phyloP scores from a whole-genome alignment of 2,329 filamentous ascomycete genomes.

The Pseudocercospora pini-densiflorae region DNA sequence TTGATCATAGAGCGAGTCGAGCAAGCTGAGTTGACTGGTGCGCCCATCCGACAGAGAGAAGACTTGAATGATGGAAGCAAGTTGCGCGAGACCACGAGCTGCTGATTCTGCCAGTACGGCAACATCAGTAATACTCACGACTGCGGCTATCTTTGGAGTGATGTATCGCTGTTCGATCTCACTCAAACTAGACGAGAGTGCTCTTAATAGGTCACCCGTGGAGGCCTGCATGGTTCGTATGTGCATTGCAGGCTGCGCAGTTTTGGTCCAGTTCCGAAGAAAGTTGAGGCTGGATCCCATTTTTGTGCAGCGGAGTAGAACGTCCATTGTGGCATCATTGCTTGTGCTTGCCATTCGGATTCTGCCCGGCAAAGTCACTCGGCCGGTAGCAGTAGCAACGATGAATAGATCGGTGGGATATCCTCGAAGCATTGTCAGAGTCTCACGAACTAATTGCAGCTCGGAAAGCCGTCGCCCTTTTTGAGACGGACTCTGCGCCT shows the following conservation, averaged over 20 bases:
- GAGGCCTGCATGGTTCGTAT: conserved; percentile 74
- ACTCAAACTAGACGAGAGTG: conserved; percentile 65
- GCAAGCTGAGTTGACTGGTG: conserved; percentile 65
- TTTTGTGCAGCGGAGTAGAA: conserved; percentile 51
- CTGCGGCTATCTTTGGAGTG: conserved; percentile 55
- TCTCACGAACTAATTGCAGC: conserved; percentile 74
- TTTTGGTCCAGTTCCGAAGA: conserved; percentile 55
- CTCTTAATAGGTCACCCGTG: conserved; percentile 59
- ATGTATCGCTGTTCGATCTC: conserved; percentile 65
- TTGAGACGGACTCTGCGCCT: neutral
- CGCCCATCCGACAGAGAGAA: conserved; percentile 45
- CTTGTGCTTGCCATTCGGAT: conserved; percentile 23
- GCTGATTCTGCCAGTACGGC: conserved; percentile 60
- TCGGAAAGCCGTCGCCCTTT: conserved; percentile 61
- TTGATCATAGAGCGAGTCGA: conserved; percentile 77
- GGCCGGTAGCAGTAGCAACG: conserved; percentile 38
- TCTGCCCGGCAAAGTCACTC: conserved; percentile 20
- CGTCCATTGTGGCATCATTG: conserved; percentile 39
- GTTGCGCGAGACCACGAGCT: conserved; percentile 60
- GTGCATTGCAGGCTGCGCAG: conserved; percentile 41
- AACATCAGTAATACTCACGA: conserved; percentile 70
- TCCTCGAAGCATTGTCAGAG: conserved; percentile 83
- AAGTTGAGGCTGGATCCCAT: conserved; percentile 54
- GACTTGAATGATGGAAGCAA: conserved; percentile 65
- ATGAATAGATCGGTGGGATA: conserved; percentile 74